A percentile compares a stretch with the other conserved stretches of the same genome.
Evolutionary conservation across 257 asterid genomes (phyloP).

Genomic region (Cruciata laevipes): DNA sequence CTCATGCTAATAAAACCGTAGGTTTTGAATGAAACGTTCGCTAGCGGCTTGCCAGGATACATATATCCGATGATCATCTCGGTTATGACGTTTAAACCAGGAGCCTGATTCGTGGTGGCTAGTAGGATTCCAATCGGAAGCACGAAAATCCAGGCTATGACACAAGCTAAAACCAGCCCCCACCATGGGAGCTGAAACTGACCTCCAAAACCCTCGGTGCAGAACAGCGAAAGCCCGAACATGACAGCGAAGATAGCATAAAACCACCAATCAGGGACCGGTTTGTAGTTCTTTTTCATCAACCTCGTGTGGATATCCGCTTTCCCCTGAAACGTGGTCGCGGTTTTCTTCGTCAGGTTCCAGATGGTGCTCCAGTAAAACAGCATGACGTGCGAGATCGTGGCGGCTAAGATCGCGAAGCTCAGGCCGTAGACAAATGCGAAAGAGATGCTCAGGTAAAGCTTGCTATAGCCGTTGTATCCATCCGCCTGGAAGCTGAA

Average conservation of each 20-base stretch:
- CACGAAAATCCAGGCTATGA: conserved; percentile 51
- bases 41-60: conserved; percentile 71
- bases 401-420: conserved; percentile 62
- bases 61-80: conserved; percentile 61
- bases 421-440: conserved; percentile 58
- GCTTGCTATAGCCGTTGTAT: conserved; percentile 45
- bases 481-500: conserved; percentile 31
- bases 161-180: conserved; percentile 64
- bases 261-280: conserved; percentile 76
- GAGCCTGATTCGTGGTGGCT: conserved; percentile 66
- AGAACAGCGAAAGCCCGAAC: conserved; percentile 31
- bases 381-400: conserved; percentile 52
- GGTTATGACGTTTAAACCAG: conserved; percentile 63
- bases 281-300: conserved; percentile 49
- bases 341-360: conserved; percentile 35
- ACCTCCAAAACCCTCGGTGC: conserved; percentile 47
- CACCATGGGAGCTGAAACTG: conserved; percentile 86
- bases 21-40: conserved; percentile 68
- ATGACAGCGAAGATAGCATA: conserved; percentile 27
- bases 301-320: conserved; percentile 55
- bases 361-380: conserved; percentile 52
- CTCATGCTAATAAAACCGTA: conserved; percentile 74
- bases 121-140: conserved; percentile 59
- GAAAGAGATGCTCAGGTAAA: conserved; percentile 51
- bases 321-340: conserved; percentile 16